phyloP scores from a whole-genome alignment of 305 asterid genomes.

The Fraxinus ornus region DNA sequence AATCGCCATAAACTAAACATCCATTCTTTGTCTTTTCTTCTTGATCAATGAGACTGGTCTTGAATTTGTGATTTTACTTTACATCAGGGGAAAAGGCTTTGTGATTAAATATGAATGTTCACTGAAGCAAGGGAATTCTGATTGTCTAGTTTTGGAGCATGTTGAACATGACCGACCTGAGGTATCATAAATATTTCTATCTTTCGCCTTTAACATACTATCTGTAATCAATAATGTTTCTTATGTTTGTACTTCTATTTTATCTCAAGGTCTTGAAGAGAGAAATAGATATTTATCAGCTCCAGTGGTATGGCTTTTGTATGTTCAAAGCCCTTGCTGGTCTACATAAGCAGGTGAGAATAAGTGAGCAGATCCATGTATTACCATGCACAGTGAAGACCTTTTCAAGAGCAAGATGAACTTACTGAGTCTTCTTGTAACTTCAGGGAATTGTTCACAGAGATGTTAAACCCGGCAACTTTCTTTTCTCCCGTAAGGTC shows the following conservation, averaged over 20 bases:
- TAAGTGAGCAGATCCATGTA: slow-evolving; percentile 26
- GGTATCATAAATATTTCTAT: slow-evolving; percentile 44
- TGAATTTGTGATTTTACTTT: slow-evolving; percentile 19
- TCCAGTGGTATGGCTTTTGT: slow-evolving; percentile 86
- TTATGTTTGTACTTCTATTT: slow-evolving; percentile 20
- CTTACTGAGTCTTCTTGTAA: slow-evolving; percentile 23
- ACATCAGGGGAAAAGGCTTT: slow-evolving; percentile 77
- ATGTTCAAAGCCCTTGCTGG: slow-evolving; percentile 88
- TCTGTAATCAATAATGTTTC: background rate
- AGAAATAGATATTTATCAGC: slow-evolving; percentile 63
- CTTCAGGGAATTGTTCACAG: slow-evolving; percentile 87
- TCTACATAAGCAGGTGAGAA: slow-evolving; percentile 80
- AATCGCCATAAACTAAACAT: background rate
- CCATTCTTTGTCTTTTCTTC: slow-evolving; percentile 12
- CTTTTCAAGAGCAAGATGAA: slow-evolving; percentile 14
- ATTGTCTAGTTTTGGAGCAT: slow-evolving; percentile 82
- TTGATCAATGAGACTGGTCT: background rate
- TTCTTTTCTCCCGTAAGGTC: slow-evolving; percentile 76
- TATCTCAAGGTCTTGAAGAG: slow-evolving; percentile 60
- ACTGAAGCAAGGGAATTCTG: slow-evolving; percentile 56
- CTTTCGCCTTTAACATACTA: slow-evolving; percentile 13
- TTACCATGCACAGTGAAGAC: slow-evolving; percentile 9
- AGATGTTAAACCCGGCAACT: slow-evolving; percentile 97
- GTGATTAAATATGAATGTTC: slow-evolving; percentile 80
- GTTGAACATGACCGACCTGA: slow-evolving; percentile 92